Percentiles rank a stretch among this genome's conserved stretches.
phyloP scores from a whole-genome alignment of 2,329 filamentous ascomycete species.

The Diaporthe humulicola region DNA sequence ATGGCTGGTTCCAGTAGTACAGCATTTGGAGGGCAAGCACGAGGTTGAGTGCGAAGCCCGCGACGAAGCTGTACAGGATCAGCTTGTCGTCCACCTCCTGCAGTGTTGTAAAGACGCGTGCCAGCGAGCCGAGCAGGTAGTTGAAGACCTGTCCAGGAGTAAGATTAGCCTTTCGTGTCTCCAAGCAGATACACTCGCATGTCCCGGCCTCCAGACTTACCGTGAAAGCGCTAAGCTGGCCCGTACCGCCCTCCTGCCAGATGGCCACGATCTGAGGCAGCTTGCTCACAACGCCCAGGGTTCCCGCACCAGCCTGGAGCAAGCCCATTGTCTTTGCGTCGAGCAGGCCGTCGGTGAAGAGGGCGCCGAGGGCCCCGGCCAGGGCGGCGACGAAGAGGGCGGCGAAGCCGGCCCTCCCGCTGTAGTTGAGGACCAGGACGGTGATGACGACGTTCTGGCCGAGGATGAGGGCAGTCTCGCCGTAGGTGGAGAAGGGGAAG shows the following conservation, averaged over 20 bases:
- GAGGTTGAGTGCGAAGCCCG: conserved; percentile 90
- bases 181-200: no score
- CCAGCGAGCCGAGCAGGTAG: conserved; percentile 92
- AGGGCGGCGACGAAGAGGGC: conserved; percentile 84
- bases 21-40: conserved; percentile 91
- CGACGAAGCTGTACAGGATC: conserved; percentile 94
- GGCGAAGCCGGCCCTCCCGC: conserved; percentile 75
- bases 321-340: conserved; percentile 77
- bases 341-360: conserved; percentile 77
- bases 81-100: conserved; percentile 98
- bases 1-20: conserved; percentile 89
- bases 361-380: conserved; percentile 74
- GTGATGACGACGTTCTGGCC: conserved; percentile 93
- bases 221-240: conserved; percentile 95
- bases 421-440: conserved; percentile 87
- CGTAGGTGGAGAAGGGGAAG: conserved; percentile 97
- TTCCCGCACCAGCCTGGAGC: conserved; percentile 86
- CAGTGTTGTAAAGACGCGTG: conserved; percentile 96
- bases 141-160: conserved; percentile 87
- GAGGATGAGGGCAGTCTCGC: conserved; percentile 92
- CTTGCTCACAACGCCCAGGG: conserved; percentile 89
- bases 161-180: conserved; percentile 33
- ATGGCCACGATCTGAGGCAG: conserved; percentile 92
- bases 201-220: conserved; percentile 66
- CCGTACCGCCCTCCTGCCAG: conserved; percentile 87